Evolutionary conservation across 1,139 yeast species (phyloP).

Genomic region (Geotrichum bryndzae): DNA sequence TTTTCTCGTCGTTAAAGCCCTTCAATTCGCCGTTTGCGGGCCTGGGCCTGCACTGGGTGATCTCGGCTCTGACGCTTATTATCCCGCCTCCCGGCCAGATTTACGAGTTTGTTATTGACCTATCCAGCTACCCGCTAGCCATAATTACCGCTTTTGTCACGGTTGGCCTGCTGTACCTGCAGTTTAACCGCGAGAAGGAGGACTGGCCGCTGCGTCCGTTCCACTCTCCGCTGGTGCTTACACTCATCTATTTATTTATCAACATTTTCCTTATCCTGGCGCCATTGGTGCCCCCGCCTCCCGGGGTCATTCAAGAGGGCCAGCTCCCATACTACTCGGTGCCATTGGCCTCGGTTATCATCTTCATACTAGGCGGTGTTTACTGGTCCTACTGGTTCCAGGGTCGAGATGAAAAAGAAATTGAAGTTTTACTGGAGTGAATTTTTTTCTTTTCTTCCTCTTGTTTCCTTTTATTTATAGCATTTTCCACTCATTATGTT

Average conservation of each 20-base stretch:
- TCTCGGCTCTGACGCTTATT: constrained; percentile 47
- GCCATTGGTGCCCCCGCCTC: constrained; percentile 52
- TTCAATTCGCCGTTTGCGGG: constrained; percentile 53
- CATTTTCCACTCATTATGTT: neutral
- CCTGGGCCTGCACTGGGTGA: constrained; percentile 45
- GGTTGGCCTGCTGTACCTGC: constrained; percentile 62
- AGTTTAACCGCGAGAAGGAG: constrained; percentile 44
- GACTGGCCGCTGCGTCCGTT: constrained; percentile 45
- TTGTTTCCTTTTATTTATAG: neutral
- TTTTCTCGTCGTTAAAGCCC: constrained; percentile 46
- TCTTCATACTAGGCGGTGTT: constrained; percentile 43
- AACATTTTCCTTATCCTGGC: constrained; percentile 50
- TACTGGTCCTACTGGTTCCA: constrained; percentile 35
- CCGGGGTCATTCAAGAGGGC: constrained; percentile 22
- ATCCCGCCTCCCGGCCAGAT: constrained; percentile 75
- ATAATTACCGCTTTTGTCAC: constrained; percentile 65
- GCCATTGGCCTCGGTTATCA: constrained; percentile 49
- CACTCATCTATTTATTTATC: constrained; percentile 42
- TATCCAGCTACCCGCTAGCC: constrained; percentile 70
- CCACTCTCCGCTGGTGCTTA: constrained; percentile 30
- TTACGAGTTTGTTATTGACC: constrained; percentile 64
- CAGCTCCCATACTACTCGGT: constrained; percentile 52
- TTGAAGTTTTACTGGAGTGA: neutral
- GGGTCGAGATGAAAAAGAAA: constrained; percentile 2
- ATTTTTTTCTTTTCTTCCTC: neutral